Base-by-base conservation (phyloP, 2,329 filamentous ascomycete genomes). In the Cryphonectria naterciae region DNA sequence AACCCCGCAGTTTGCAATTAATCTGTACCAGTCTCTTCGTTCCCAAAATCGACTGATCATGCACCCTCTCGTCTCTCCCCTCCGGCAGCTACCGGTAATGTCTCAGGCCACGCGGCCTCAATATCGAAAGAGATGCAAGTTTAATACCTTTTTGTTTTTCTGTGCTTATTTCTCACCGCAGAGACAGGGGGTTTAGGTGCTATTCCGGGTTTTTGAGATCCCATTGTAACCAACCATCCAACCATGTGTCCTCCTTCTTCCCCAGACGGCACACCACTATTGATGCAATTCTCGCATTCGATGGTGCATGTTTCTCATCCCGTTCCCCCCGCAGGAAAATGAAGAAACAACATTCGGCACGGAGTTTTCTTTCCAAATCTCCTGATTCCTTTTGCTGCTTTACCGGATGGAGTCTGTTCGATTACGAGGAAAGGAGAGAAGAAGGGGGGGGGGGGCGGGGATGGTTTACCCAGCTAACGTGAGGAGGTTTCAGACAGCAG, bases 91-190 rank as follows among this genome's bases (percentile, higher is more conserved):
- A 56, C 52, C n/a, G 52, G 52, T 15, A 17, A 56, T 56, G 52
- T 56, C 52, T 56, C 52, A 56, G 52, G 13, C n/a, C n/a, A 56
- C 52, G n/a, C 52, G 52, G n/a, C 52, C 46, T 49, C 46, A 49
- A 49, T 49, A 49, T 49, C 46, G 46, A 22, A 8, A 11, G 7
- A n/a, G 22, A n/a, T 49, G 46, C 46, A 49, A 10, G 46, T 49
- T 22, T 49, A 17, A 17, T 5, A 32, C 7, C 10, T 39, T 39
- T 13, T 39, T 2, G 8, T n/a, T 2, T 17, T 7, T 7, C n/a
- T 8, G 22, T 49, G 46, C 22, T 49, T 49, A n/a, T 49, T 49
- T 49, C 46, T 19, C 22, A n/a, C 19, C 22, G 43, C 43, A 19
- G 13, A 46, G 15, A 6, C 3, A 46, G 15, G 39, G 37, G 37